Evolutionary conservation across 768 basidiomycete genomes (phyloP), one percentile per base, ranked within the genome.

Genomic region (Boletales sp.): DNA sequence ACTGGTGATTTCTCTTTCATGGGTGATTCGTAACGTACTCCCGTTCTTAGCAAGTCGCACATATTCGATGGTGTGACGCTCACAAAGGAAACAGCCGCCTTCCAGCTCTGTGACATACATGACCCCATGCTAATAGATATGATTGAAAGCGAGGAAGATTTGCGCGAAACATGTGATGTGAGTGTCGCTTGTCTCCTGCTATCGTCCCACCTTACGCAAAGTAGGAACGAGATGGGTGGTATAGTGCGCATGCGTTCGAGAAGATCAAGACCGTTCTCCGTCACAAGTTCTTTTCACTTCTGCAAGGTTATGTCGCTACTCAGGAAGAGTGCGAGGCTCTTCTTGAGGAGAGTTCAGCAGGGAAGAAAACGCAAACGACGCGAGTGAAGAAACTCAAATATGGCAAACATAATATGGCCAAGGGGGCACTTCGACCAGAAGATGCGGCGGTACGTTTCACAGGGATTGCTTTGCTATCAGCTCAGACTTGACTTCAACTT

Each of bases 211-310:
- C 37, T 58, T 27, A 50, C 13, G 21, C 40, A 34, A 45, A 32
- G 29, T 51, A 87, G 86, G 85, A 89, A 72, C 82, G 85, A 42
- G 88, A 92, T 59, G 94, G 94, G 2, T 97, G 94, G 94, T 97
- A 87, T 62, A 82, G 81, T 5, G 73, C 79, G 0, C 80, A 84
- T 53, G 80, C 85, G 4, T 75, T 94, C 50, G 88, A 91, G 55
- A 81, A 82, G 50, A 94, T 97, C 68, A 93, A 91, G 66, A 79
- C 79, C 5, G 78, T 97, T 50, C 74, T 94, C 14, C 80, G 91
- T 29, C 84, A 89, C 65, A 97, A 97, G 66, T 90, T 88, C 70
- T 86, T 89, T 69, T 79, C 83, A 27, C 71, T 90, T 14, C 72
- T 90, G 1, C 81, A 88, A 59, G 87, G 89, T 6, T 79, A 86